Percentiles rank a stretch among this genome's conserved stretches.
These are phyloP conservation scores for Dipteronia sinensis DNA, from an alignment of 345 rosid species.

Conservation along the genomic window DNA sequence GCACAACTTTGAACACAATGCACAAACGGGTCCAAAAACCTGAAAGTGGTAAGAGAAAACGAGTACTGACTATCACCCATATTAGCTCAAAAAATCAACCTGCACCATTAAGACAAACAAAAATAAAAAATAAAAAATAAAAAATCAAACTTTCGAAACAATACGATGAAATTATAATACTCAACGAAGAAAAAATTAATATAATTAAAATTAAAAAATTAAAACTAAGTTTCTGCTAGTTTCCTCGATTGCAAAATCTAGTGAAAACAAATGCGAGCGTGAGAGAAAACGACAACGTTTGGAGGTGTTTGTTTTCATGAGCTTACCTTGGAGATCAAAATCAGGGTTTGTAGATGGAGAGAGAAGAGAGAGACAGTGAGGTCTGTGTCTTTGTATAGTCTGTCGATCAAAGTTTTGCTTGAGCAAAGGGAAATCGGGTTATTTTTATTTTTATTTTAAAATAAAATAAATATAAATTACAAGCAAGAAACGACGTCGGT, in stretches of 20 bases:
- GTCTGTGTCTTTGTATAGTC: neutral
- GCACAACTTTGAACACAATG: neutral
- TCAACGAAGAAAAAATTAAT: too few species aligned
- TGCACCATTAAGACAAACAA: too few species aligned
- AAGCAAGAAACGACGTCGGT: too few species aligned
- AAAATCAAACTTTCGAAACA: too few species aligned
- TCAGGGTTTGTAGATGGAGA: neutral
- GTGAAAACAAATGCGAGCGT: neutral
- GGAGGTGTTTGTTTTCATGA: neutral
- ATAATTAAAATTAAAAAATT: too few species aligned
- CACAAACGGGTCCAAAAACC: conserved; percentile 34
- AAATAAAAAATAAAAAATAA: too few species aligned
- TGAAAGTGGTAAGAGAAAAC: conserved; percentile 94
- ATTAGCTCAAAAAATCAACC: neutral
- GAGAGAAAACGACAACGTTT: neutral
- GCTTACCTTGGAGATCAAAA: conserved; percentile 13
- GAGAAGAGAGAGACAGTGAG: neutral
- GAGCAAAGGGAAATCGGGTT: neutral
- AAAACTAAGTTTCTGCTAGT: too few species aligned
- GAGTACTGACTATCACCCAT: conserved; percentile 99
- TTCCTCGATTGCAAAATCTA: neutral
- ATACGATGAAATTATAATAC: too few species aligned
- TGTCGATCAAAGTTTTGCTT: neutral
- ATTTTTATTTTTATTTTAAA: too few species aligned
- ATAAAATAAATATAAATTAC: too few species aligned